Percentiles rank a stretch among this genome's conserved stretches.
These are phyloP conservation scores for Leccinum truebloodii DNA, from an alignment of 768 basidiomycete genomes.

Conservation along the genomic window DNA sequence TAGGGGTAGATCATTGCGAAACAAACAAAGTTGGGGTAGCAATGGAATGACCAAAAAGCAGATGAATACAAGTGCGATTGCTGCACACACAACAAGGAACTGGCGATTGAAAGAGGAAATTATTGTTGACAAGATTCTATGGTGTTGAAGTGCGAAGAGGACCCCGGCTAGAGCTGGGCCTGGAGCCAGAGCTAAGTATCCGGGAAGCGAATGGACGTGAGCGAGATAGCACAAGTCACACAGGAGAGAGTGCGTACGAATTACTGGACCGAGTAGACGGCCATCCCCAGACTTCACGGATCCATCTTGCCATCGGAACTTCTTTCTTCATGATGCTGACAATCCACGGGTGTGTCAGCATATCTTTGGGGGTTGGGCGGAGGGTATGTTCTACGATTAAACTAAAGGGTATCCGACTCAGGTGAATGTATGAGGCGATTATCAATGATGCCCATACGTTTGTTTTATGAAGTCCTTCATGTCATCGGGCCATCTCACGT, in stretches of 20 bases:
- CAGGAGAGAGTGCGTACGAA: constrained; percentile 17
- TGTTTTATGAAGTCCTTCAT: constrained; percentile 92
- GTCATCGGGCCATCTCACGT: constrained; percentile 66
- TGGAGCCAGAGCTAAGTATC: constrained; percentile 23
- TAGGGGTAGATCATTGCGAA: constrained; percentile 21
- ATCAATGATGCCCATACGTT: constrained; percentile 55
- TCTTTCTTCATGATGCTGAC: constrained; percentile 73
- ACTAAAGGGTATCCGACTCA: constrained; percentile 38
- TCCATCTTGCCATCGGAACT: constrained; percentile 88
- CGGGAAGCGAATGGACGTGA: background rate
- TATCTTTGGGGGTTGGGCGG: constrained; percentile 80
- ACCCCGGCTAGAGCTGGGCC: constrained; percentile 34
- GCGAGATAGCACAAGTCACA: background rate
- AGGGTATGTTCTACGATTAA: constrained; percentile 65
- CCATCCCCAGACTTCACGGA: constrained; percentile 84
- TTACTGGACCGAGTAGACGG: constrained; percentile 39
- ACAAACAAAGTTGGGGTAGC: constrained; percentile 16
- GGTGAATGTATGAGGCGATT: constrained; percentile 3
- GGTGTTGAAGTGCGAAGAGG: constrained; percentile 22
- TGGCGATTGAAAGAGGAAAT: background rate
- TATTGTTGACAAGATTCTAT: constrained; percentile 20
- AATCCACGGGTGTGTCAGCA: constrained; percentile 87
- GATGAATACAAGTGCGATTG: constrained; percentile 24
- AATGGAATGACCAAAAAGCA: constrained; percentile 14
- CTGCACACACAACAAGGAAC: constrained; percentile 20